Conservation (phyloP, 2,329 filamentous ascomycete genomes). For the Aureobasidium sp. region DNA sequence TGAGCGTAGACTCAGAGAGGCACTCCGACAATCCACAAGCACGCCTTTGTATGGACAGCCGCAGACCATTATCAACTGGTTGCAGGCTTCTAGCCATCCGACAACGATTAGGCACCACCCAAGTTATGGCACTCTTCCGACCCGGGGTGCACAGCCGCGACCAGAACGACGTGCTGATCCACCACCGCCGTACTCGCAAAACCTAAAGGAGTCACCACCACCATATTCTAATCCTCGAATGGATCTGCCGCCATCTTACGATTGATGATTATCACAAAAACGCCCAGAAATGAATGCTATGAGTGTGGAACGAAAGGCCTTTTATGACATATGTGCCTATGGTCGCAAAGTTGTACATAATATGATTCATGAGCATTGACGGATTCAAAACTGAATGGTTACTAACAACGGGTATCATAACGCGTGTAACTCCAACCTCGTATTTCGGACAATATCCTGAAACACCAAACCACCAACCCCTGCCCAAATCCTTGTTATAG, state of each 20-base stretch:
- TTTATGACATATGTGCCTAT: not conserved
- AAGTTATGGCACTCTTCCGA: conserved; percentile 1
- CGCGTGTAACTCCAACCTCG: not conserved
- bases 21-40: not conserved
- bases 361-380: not conserved
- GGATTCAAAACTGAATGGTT: not conserved
- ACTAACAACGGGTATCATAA: not conserved
- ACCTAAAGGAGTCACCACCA: not conserved
- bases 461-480: not conserved
- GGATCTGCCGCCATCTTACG: conserved; percentile 1
- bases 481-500: not conserved
- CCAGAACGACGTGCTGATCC: not conserved
- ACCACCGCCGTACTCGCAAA: conserved; percentile 1
- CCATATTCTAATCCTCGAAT: not conserved
- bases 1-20: conserved; percentile 2
- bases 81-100: not conserved
- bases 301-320: not conserved
- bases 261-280: not conserved
- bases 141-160: not conserved
- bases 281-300: not conserved
- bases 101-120: not conserved
- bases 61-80: not conserved
- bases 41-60: not conserved
- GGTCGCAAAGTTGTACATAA: not conserved
- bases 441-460: not conserved